Percentiles rank a stretch among this genome's conserved stretches.
Conservation (phyloP, 176 grass and related monocot species). For the Zoysia japonica region DNA sequence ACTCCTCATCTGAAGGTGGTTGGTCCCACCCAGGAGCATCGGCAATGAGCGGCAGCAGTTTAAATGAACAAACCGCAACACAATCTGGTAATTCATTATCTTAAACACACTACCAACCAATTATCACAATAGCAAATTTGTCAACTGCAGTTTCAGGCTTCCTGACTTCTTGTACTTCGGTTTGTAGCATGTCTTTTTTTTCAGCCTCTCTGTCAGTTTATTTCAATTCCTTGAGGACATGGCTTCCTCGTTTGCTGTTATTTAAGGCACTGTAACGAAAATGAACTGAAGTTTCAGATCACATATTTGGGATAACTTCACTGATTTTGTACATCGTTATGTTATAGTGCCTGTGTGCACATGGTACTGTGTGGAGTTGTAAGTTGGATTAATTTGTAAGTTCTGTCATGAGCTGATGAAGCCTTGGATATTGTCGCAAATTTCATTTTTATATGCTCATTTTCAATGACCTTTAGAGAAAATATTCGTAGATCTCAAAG, state of each 20-base stretch:
- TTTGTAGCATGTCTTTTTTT: neutral
- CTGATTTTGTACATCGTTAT: neutral
- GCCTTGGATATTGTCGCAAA: neutral
- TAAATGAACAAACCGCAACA: slow-evolving; percentile 48
- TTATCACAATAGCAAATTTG: neutral
- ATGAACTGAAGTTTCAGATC: neutral
- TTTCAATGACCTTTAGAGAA: neutral
- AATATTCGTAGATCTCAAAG: neutral
- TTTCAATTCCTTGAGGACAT: slow-evolving; percentile 6
- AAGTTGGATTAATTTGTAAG: neutral
- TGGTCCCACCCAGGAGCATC: slow-evolving; percentile 68
- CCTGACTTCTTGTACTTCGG: neutral
- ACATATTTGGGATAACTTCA: slow-evolving; percentile 25
- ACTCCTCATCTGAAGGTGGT: slow-evolving; percentile 58
- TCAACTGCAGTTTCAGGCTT: neutral
- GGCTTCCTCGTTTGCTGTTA: neutral
- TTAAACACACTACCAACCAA: neutral
- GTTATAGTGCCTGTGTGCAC: neutral
- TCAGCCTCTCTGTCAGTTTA: neutral
- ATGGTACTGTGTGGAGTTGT: neutral
- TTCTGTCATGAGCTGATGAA: neutral
- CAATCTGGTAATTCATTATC: slow-evolving; percentile 66
- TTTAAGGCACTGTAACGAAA: slow-evolving; percentile 15
- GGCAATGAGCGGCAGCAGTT: slow-evolving; percentile 62
- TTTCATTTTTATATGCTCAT: slow-evolving; percentile 3